A percentile compares a stretch with the other conserved stretches of the same genome.
These are phyloP conservation scores for Gamarada debralockiae DNA, from an alignment of 495 filamentous ascomycete genomes.

Conservation along the genomic window DNA sequence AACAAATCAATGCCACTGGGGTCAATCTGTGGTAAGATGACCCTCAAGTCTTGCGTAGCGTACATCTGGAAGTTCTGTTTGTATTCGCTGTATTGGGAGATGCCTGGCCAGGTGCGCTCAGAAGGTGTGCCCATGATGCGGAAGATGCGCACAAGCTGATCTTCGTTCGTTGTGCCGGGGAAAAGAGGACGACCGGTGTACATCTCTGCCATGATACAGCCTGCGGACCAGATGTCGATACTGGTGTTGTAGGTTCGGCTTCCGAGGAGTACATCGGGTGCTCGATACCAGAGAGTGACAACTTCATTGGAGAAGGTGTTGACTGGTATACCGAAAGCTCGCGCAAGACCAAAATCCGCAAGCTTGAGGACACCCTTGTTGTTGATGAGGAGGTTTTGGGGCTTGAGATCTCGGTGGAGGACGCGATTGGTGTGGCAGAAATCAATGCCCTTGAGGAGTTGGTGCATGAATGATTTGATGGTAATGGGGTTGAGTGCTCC, in stretches of 20 bases:
- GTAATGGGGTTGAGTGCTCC: slow-evolving; percentile 78
- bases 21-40: slow-evolving; percentile 89
- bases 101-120: slow-evolving; percentile 88
- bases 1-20: slow-evolving; percentile 79
- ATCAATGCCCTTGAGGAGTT: slow-evolving; percentile 87
- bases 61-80: slow-evolving; percentile 91
- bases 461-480: slow-evolving; percentile 98
- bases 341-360: slow-evolving; percentile 90
- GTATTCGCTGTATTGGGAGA: slow-evolving; percentile 89
- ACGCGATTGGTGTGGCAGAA: slow-evolving; percentile 97
- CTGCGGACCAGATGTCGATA: slow-evolving; percentile 97
- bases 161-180: slow-evolving; percentile 93
- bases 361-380: slow-evolving; percentile 86
- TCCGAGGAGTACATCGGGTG: slow-evolving; percentile 88
- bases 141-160: slow-evolving; percentile 94
- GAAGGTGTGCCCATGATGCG: slow-evolving; percentile 95
- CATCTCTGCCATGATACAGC: slow-evolving; percentile 99
- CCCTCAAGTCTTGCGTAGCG: slow-evolving; percentile 83
- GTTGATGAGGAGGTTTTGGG: slow-evolving; percentile 94
- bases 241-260: slow-evolving; percentile 92
- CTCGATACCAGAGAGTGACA: slow-evolving; percentile 94
- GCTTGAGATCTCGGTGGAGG: slow-evolving; percentile 92
- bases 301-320: slow-evolving; percentile 99
- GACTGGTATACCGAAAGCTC: slow-evolving; percentile 93
- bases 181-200: slow-evolving; percentile 91